phyloP scores from a whole-genome alignment of 345 rosid species.

The Acer negundo region DNA sequence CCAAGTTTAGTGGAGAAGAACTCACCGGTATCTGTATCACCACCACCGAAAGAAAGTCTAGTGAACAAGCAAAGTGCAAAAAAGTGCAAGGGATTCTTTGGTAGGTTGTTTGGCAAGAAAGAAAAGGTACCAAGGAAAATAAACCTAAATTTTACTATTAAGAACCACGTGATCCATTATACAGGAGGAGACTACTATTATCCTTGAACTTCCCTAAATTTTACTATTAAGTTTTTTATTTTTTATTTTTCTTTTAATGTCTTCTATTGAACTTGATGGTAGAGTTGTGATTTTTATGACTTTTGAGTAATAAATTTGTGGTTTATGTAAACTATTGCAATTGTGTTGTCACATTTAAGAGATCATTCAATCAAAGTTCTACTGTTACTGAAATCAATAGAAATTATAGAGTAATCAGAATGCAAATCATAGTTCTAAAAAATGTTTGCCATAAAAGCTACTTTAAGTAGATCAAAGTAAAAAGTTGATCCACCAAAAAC shows the following conservation, averaged over 20 bases:
- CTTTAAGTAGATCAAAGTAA: neutral
- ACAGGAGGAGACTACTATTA: neutral
- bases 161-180: conserved; percentile 17
- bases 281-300: too few relatives aligned
- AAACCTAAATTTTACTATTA: too few relatives aligned
- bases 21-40: neutral
- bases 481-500: conserved; percentile 2
- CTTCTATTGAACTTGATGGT: neutral
- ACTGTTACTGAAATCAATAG: neutral
- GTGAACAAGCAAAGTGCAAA: neutral
- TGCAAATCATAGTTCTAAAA: neutral
- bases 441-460: neutral
- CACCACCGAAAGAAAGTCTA: neutral
- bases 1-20: neutral
- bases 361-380: neutral
- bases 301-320: too few relatives aligned
- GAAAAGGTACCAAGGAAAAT: neutral
- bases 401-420: neutral
- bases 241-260: too few relatives aligned
- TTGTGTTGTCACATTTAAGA: neutral
- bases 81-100: neutral
- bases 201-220: conserved; percentile 7
- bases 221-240: too few relatives aligned
- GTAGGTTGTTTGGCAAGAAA: neutral
- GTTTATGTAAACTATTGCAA: neutral